These are phyloP conservation scores for Thalassiosira hispida DNA, from an alignment of 352 stramenopile genomes.

Conservation along the genomic window DNA sequence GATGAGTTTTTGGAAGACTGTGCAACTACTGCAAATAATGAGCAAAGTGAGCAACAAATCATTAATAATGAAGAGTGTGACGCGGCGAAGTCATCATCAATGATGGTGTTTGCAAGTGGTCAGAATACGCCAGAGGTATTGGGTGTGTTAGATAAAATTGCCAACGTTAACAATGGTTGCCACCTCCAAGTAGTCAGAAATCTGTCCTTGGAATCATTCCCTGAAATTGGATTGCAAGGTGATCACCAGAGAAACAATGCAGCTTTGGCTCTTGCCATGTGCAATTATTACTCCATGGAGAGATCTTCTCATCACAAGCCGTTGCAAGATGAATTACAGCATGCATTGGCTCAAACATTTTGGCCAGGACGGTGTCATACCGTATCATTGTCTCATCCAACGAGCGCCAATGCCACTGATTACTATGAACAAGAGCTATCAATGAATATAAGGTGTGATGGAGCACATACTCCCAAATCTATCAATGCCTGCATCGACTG, in stretches of 20 bases:
- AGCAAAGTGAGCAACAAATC: neutral
- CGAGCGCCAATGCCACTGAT: neutral
- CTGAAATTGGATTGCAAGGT: conserved; percentile 60
- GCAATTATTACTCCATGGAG: conserved; percentile 41
- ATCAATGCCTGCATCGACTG: conserved; percentile 69
- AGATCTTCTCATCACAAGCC: conserved; percentile 2
- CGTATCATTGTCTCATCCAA: conserved; percentile 17
- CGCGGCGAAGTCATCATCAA: neutral
- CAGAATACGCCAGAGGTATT: conserved; percentile 48
- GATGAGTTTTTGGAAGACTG: conserved; percentile 12
- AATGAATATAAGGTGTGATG: conserved; percentile 62
- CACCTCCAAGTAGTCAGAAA: conserved; percentile 40
- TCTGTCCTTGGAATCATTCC: conserved; percentile 12
- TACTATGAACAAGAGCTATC: conserved; percentile 6
- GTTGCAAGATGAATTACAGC: conserved; percentile 15
- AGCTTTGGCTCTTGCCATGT: conserved; percentile 70
- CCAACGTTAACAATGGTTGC: conserved; percentile 37
- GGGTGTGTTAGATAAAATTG: conserved; percentile 50
- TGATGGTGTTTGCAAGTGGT: conserved; percentile 50
- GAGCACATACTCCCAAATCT: conserved; percentile 77
- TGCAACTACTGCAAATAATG: neutral
- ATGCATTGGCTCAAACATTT: conserved; percentile 49
- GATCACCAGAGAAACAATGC: conserved; percentile 79
- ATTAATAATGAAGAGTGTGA: neutral
- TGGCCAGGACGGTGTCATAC: conserved; percentile 80